phyloP scores from a whole-genome alignment of 345 rosid species.

The Gossypium herbaceum region DNA sequence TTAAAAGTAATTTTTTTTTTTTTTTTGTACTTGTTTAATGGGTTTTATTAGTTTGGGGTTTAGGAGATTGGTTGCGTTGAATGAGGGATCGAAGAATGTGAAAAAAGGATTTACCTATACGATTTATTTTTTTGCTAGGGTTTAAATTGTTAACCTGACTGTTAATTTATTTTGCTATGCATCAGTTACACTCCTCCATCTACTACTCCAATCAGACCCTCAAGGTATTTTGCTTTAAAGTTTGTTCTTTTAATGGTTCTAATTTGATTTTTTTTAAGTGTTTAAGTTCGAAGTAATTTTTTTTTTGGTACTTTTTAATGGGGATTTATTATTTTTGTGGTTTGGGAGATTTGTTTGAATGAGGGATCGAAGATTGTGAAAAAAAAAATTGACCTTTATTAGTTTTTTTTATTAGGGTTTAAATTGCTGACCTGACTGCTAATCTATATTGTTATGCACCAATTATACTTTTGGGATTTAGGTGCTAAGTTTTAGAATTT shows the following conservation, averaged over 20 bases:
- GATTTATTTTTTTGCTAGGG: neutral
- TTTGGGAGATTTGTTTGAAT: neutral
- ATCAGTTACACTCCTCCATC: neutral
- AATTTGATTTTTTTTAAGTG: neutral
- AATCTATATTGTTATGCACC: neutral
- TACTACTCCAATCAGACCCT: slow-evolving; percentile 14
- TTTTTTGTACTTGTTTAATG: neutral
- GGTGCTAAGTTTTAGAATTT: neutral
- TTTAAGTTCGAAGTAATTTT: neutral
- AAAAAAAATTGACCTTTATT: neutral
- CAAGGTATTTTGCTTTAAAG: slow-evolving; percentile 23
- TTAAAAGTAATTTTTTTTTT: neutral
- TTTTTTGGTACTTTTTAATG: neutral
- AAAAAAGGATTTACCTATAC: neutral
- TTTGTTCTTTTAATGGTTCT: neutral
- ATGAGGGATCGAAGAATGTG: neutral
- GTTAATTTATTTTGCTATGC: neutral
- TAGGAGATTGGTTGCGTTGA: neutral
- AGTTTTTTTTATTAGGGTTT: neutral
- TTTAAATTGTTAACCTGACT: neutral
- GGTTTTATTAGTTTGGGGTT: neutral
- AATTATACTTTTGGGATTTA: neutral
- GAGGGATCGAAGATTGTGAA: neutral
- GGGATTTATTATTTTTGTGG: neutral
- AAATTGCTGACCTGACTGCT: neutral